Evolutionary conservation across 2,329 filamentous ascomycete genomes (phyloP).

Genomic region (Ophiostoma sp.): DNA sequence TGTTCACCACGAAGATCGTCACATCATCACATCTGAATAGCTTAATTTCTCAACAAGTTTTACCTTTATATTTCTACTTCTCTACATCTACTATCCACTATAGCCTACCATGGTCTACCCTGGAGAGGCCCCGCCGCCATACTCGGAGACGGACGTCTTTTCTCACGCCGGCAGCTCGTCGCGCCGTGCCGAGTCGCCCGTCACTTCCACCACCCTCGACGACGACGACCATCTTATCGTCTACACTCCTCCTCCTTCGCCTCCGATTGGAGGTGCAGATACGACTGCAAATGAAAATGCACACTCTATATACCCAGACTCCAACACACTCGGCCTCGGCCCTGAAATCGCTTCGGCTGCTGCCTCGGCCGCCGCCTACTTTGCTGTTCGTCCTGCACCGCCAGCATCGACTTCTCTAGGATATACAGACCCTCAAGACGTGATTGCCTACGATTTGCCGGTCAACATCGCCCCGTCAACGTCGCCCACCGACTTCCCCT

Average conservation of each 20-base stretch:
- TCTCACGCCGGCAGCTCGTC: slow-evolving; percentile 38
- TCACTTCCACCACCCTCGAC: slow-evolving; percentile 12
- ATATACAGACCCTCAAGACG: slow-evolving; percentile 9
- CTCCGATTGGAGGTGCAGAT: slow-evolving; percentile 28
- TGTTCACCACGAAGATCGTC: neutral
- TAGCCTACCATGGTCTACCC: neutral
- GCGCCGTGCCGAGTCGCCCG: neutral
- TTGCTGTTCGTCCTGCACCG: slow-evolving; percentile 41
- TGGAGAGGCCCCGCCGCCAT: slow-evolving; percentile 46
- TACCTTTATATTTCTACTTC: neutral
- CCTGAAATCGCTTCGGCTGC: slow-evolving; percentile 27
- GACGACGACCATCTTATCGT: slow-evolving; percentile 43
- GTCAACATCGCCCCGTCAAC: slow-evolving; percentile 36
- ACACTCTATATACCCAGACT: slow-evolving; percentile 3
- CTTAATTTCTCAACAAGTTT: neutral
- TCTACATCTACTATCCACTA: neutral
- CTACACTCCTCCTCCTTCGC: slow-evolving; percentile 50
- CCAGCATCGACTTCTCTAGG: slow-evolving; percentile 19
- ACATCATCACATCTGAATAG: neutral
- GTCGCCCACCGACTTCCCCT: slow-evolving; percentile 43
- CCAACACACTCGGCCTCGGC: slow-evolving; percentile 14
- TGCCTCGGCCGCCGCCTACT: slow-evolving; percentile 42
- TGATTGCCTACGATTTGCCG: slow-evolving; percentile 32
- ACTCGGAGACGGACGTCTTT: slow-evolving; percentile 54
- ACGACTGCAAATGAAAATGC: neutral